phyloP scores from a whole-genome alignment of 495 filamentous ascomycete species.

The Copromyces sp. region DNA sequence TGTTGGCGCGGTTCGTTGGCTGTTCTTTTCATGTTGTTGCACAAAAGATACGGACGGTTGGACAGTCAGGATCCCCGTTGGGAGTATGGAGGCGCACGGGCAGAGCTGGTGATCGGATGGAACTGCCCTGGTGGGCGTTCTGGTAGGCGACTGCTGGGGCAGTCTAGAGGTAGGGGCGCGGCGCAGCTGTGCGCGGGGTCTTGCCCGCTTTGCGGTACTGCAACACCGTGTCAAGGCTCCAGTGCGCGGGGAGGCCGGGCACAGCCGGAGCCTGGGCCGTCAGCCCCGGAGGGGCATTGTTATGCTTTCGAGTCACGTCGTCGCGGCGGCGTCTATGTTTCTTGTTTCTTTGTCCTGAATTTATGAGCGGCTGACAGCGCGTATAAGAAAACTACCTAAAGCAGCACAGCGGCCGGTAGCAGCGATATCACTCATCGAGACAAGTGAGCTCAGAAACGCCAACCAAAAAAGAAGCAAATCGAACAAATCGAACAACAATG shows the following conservation, averaged over 20 bases:
- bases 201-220: neutral
- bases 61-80: no score
- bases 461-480: neutral
- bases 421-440: neutral
- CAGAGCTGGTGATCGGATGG: no score
- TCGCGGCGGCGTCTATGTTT: neutral
- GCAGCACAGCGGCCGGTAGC: neutral
- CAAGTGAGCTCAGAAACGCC: neutral
- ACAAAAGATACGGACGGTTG: neutral
- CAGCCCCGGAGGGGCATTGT: neutral
- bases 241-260: neutral
- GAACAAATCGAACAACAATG: conserved; percentile 4
- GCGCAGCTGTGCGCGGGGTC: neutral
- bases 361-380: neutral
- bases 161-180: neutral
- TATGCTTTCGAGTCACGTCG: neutral
- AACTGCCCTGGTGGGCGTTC: neutral
- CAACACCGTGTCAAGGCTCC: neutral
- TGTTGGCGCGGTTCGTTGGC: neutral
- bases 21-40: neutral
- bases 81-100: no score
- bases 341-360: neutral
- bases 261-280: neutral
- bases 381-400: neutral
- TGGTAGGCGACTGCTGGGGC: neutral